Base-by-base conservation (phyloP, 2,329 filamentous ascomycete genomes). In the Aspergillus ochraceoroseus region DNA sequence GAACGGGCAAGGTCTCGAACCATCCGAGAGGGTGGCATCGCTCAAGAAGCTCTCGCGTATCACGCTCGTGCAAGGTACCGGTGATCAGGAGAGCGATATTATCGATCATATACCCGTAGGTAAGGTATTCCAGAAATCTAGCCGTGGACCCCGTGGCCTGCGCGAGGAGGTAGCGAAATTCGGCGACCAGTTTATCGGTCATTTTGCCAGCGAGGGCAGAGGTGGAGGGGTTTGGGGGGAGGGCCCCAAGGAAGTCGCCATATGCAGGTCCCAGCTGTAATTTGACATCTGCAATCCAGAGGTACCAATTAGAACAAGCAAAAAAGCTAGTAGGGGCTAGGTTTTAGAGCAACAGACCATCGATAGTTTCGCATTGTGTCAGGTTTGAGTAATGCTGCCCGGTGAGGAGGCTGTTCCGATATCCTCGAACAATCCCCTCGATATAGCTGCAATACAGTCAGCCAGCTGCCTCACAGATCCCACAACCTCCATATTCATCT, bases 61-160 rank as follows among this genome's bases (percentile, higher is more conserved):
- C 92, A 63, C 92, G 81, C 71, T 98, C 94, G 70, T 98, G 92
- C 19, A 98, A 78, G 8, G 92, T 98, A 48, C 92, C 92, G 14
- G 92, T 98, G 67, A 98, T 98, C 59, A 98, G 80, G 27, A 98
- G 82, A 26, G 94, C 92, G 38, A 98, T 88, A 59, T 98, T 98
- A 71, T 98, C 92, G 68, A 98, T 98, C 92, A 98, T 98, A 75
- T 98, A 98, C 48, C 89, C 90, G 65, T 98, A 98, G 1, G 92
- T 98, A 47, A 98, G 74, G 68, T 95, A 98, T 67, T 96, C 88
- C 79, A 98, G 88, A 67, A 98, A 98, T 63, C 87, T 88, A 48
- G 89, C 83, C 25, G 95, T 80, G 1, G 88, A 87, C 11, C 92
- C 92, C 2, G 87, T 87, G 18, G 90, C 86, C 62, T 98, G 95